phyloP scores from a whole-genome alignment of 139 green algal species.

The Medakamo hakoo region DNA sequence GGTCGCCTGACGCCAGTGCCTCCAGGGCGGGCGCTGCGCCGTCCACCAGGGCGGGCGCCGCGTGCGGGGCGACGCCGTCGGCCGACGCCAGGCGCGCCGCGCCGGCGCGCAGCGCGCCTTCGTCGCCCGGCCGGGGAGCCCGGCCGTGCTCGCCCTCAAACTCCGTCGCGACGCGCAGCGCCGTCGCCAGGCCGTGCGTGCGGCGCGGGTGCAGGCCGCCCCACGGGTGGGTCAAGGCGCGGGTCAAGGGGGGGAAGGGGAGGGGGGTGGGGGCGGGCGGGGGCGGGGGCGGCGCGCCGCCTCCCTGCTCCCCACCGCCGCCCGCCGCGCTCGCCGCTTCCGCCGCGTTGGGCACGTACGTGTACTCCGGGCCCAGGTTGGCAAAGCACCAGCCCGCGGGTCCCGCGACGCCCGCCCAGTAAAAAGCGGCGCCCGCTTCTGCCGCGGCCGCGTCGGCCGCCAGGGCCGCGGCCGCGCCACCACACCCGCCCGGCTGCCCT shows the following conservation, averaged over 20 bases:
- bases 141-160: conserved; percentile 23
- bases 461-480: background rate
- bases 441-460: conserved; percentile 22
- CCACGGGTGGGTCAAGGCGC: conserved; percentile 6
- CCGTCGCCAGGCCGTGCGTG: background rate
- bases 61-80: background rate
- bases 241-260: conserved; percentile 7
- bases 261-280: conserved; percentile 4
- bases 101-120: conserved; percentile 2
- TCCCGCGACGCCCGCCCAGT: conserved; percentile 26
- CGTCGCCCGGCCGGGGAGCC: conserved; percentile 7
- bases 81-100: background rate
- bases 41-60: background rate
- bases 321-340: background rate
- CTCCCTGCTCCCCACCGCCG: conserved; percentile 7
- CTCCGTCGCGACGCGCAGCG: conserved; percentile 17
- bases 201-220: conserved; percentile 3
- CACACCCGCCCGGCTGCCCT: conserved; percentile 8
- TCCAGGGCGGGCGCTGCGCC: conserved; percentile 8
- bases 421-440: conserved; percentile 34
- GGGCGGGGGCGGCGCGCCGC: conserved; percentile 7
- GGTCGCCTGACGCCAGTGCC: conserved; percentile 3
- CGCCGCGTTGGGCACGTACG: conserved; percentile 15
- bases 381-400: conserved; percentile 42
- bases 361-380: conserved; percentile 42